Evolutionary conservation across 2,329 filamentous ascomycete species (phyloP), one percentile per base, ranked within the genome.

Genomic region (Niveomyces coronatus): DNA sequence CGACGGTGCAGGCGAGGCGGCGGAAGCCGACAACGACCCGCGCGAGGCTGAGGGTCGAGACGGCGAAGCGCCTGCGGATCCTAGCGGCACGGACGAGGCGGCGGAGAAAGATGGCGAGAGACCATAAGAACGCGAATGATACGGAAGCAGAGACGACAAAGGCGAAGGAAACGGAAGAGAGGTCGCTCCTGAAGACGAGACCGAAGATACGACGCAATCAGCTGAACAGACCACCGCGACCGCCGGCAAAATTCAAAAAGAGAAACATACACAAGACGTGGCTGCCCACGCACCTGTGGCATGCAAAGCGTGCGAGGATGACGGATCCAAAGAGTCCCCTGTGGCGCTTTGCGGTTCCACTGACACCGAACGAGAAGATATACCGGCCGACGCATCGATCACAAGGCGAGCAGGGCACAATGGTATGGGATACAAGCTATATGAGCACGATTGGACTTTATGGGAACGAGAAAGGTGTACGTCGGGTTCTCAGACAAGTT

Each of bases 361-460:
- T 94, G 45, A 86, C 84, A 4, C 86, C 89, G 0, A 93, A 83
- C 19, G 80, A 86, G 53, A 98, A 98, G 65, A 79, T 82, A 36
- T 95, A 95, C 55, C 71, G 91, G 35, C 77, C 85, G 31, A 91
- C 85, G 0, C 87, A 96, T 63, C 77, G 88, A 46, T 81, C 85
- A 16, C 76, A 79, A 37, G 78, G 79, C 19, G 71, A 80, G 37
- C 76, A 80, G 46, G 88, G 91, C 5, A 82, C 82, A 16, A 68
- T 96, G 30, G 79, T 79, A 1, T 96, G 89, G 87, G 91, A 98
- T 60, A 85, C 78, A 67, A 96, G 88, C 56, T 98, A 95, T 55
- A 82, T 91, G 65, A 84, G 85, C 48, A 94, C 86, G 1, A 82
- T 96, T 46, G 72, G 80, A 11, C 55, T 96, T 4, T 79, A 81